These are phyloP conservation scores for Cercospora janseana DNA, from an alignment of 2,329 filamentous ascomycete genomes.

Conservation along the genomic window DNA sequence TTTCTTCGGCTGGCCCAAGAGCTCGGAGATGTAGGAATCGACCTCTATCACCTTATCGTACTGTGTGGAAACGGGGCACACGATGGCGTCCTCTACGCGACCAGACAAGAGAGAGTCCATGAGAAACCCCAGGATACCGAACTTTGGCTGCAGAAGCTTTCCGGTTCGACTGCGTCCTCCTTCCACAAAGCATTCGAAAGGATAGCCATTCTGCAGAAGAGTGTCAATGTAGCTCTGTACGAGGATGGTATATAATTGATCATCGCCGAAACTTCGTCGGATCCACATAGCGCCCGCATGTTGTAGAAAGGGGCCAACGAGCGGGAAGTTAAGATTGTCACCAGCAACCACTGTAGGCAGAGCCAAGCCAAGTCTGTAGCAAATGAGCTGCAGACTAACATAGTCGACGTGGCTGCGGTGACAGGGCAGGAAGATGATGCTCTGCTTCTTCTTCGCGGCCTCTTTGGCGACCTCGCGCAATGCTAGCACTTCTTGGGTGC, in stretches of 20 bases:
- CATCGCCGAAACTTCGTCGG: constrained; percentile 84
- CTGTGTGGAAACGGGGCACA: constrained; percentile 94
- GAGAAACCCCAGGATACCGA: constrained; percentile 89
- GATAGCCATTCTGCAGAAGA: constrained; percentile 82
- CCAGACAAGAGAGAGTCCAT: constrained; percentile 87
- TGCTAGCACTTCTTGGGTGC: constrained; percentile 85
- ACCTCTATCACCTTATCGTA: constrained; percentile 99
- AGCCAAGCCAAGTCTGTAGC: constrained; percentile 85
- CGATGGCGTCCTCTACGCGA: constrained; percentile 82
- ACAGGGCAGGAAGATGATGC: constrained; percentile 91
- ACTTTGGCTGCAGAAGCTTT: constrained; percentile 90
- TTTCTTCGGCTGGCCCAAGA: constrained; percentile 89
- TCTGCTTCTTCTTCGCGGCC: constrained; percentile 83
- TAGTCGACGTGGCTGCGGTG: constrained; percentile 97
- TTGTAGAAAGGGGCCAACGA: constrained; percentile 86
- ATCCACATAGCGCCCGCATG: constrained; percentile 98
- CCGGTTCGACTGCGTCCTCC: constrained; percentile 89
- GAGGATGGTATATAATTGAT: constrained; percentile 84
- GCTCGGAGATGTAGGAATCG: constrained; percentile 90
- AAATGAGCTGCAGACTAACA: constrained; percentile 90
- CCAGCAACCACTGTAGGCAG: constrained; percentile 90
- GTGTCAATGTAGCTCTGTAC: constrained; percentile 97
- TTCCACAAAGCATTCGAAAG: constrained; percentile 97
- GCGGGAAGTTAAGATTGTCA: constrained; percentile 92
- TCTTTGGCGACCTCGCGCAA: constrained; percentile 77